Percentiles rank a stretch among this genome's conserved stretches.
Evolutionary conservation across 345 rosid genomes (phyloP).

Genomic region (Pistacia integerrima): DNA sequence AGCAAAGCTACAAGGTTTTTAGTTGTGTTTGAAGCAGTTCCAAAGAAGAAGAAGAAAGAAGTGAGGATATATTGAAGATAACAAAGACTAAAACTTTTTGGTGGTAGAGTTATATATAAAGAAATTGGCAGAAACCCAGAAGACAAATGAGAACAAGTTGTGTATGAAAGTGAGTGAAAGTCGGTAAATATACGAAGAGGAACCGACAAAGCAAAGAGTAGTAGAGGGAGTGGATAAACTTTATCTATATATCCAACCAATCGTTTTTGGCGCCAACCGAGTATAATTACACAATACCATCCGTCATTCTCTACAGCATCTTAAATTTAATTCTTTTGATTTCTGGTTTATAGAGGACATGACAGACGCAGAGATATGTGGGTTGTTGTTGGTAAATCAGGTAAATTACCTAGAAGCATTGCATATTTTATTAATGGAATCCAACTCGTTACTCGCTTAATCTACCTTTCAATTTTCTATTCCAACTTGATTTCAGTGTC

Average conservation of each 20-base stretch:
- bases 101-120: background rate
- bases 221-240: conserved; percentile 30
- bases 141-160: background rate
- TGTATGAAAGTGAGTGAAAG: conserved; percentile 5
- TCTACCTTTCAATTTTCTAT: background rate
- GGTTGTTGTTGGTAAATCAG: background rate
- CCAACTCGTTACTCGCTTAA: conserved; percentile 3
- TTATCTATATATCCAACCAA: conserved; percentile 26
- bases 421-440: background rate
- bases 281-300: conserved; percentile 14
- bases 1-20: background rate
- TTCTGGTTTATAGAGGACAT: background rate
- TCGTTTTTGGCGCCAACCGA: conserved; percentile 43
- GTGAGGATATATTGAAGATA: background rate
- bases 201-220: background rate
- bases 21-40: background rate
- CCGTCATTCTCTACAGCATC: background rate
- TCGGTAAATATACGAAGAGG: background rate
- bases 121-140: background rate
- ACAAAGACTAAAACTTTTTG: background rate
- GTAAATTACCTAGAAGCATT: background rate
- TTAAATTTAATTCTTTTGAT: background rate
- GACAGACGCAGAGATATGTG: too few relatives aligned
- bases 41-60: background rate
- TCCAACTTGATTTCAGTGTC: conserved; percentile 10